A percentile compares a stretch with the other conserved stretches of the same genome.
phyloP scores from a whole-genome alignment of 75 land plant genomes.

The Pinus albicaulis region DNA sequence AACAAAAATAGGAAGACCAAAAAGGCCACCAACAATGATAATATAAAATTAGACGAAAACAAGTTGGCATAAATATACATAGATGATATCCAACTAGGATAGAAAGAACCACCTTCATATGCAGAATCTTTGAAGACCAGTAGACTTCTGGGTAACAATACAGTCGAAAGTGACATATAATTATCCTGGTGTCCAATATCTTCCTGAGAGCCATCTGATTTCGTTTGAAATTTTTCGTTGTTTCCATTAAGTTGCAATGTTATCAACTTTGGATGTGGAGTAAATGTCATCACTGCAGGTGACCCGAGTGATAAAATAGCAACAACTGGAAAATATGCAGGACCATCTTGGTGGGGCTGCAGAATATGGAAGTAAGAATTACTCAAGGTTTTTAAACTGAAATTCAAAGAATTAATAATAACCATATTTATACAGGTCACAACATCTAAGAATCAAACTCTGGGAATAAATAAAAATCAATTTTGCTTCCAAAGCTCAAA shows the following conservation, averaged over 20 bases:
- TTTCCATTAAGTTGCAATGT: not conserved
- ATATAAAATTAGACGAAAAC: not conserved
- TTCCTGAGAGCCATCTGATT: not conserved
- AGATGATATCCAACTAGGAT: not conserved
- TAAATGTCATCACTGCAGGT: constrained; percentile 83
- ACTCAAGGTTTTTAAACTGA: not conserved
- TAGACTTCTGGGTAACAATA: constrained; percentile 87
- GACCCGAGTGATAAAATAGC: constrained; percentile 93
- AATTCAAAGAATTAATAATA: not conserved
- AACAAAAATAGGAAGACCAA: too few relatives aligned
- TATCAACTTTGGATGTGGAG: constrained; percentile 63
- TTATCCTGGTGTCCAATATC: not conserved
- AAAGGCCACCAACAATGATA: too few relatives aligned
- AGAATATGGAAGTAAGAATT: not conserved
- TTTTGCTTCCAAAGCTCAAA: too few relatives aligned
- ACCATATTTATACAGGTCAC: not conserved
- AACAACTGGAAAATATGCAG: constrained; percentile 91
- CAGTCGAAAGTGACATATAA: constrained; percentile 37
- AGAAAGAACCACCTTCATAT: constrained; percentile 57
- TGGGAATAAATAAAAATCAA: not conserved
- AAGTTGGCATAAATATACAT: constrained; percentile 8
- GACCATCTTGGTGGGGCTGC: constrained; percentile 99
- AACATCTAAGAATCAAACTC: not conserved
- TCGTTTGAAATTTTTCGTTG: not conserved
- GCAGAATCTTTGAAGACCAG: constrained; percentile 88